These are phyloP conservation scores for Populus alba DNA, from an alignment of 345 rosid genomes.

Conservation along the genomic window DNA sequence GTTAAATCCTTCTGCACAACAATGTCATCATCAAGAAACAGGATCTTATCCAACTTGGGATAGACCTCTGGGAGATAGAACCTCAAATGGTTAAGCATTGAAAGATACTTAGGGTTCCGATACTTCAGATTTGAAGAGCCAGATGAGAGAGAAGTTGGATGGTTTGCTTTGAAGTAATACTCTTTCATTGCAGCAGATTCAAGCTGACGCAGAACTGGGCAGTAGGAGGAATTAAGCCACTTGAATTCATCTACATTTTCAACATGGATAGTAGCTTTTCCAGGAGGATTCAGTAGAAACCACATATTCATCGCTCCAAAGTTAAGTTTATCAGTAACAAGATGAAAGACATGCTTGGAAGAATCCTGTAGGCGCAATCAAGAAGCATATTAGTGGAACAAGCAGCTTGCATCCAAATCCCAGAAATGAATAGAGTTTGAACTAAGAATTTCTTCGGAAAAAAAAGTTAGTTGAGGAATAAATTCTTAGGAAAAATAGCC, in stretches of 20 bases:
- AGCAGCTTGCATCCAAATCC: neutral
- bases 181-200: constrained; percentile 95
- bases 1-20: constrained; percentile 97
- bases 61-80: constrained; percentile 95
- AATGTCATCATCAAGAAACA: constrained; percentile 94
- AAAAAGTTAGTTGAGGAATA: neutral
- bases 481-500: neutral
- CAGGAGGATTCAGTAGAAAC: constrained; percentile 94
- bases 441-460: neutral
- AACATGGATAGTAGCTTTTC: constrained; percentile 88
- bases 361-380: constrained; percentile 64
- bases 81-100: constrained; percentile 93
- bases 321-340: constrained; percentile 90
- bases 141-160: constrained; percentile 70
- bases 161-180: constrained; percentile 94
- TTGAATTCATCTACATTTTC: constrained; percentile 96
- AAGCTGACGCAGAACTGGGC: constrained; percentile 94
- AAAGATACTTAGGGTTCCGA: constrained; percentile 93
- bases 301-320: constrained; percentile 99
- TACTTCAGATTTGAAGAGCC: constrained; percentile 93
- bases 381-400: constrained; percentile 12
- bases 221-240: constrained; percentile 97
- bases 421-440: neutral
- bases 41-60: constrained; percentile 86
- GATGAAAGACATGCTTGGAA: constrained; percentile 93